phyloP scores from a whole-genome alignment of 352 stramenopile species.

The Phytopythium mirpurense region DNA sequence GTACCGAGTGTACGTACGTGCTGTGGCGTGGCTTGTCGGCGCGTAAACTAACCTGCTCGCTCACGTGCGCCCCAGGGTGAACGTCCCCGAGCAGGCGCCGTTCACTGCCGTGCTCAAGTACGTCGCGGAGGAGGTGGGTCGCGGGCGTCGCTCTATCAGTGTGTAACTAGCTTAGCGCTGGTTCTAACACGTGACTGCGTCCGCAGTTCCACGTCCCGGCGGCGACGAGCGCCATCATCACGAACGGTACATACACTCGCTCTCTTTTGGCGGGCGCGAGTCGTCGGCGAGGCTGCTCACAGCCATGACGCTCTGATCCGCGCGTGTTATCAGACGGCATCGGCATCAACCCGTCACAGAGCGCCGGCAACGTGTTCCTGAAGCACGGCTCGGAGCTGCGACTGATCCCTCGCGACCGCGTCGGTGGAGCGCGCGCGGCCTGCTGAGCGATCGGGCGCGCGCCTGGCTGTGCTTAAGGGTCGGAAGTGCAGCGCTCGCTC shows the following conservation, averaged over 20 bases:
- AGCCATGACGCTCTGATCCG: background rate
- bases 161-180: too few species aligned
- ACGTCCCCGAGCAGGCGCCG: slow-evolving; percentile 73
- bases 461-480: too few species aligned
- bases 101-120: slow-evolving; percentile 86
- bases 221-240: slow-evolving; percentile 85
- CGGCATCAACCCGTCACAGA: slow-evolving; percentile 83
- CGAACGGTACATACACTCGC: slow-evolving; percentile 72
- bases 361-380: slow-evolving; percentile 76
- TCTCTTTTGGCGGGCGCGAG: background rate
- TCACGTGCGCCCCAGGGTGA: slow-evolving; percentile 34
- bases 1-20: slow-evolving; percentile 56
- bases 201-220: slow-evolving; percentile 72
- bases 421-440: too few species aligned
- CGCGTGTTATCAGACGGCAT: slow-evolving; percentile 55
- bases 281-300: background rate
- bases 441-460: too few species aligned
- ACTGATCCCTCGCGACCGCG: slow-evolving; percentile 79
- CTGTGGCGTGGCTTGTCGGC: background rate
- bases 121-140: slow-evolving; percentile 64
- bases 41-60: too few species aligned
- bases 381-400: slow-evolving; percentile 82
- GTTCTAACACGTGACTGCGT: slow-evolving; percentile 3
- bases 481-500: too few species aligned
- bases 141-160: too few species aligned